These are phyloP conservation scores for Perilla frutescens DNA, from an alignment of 257 asterid genomes.

Conservation along the genomic window DNA sequence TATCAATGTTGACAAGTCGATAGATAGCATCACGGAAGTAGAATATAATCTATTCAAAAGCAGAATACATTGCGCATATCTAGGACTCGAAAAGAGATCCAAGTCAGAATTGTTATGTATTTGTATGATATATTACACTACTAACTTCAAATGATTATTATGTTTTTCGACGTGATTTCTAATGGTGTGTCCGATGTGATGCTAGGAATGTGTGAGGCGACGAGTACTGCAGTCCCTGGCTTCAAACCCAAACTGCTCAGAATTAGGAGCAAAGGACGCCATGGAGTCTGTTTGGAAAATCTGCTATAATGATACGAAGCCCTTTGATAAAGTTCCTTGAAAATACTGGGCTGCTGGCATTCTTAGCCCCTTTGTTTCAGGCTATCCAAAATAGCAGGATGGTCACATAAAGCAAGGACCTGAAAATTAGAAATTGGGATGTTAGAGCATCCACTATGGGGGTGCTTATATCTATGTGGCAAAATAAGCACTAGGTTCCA, in stretches of 20 bases:
- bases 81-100: too few species aligned
- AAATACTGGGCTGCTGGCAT: neutral
- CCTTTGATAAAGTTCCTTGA: slow-evolving; percentile 92
- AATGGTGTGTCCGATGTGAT: slow-evolving; percentile 21
- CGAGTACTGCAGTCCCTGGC: slow-evolving; percentile 73
- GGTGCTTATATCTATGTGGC: too few species aligned
- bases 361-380: neutral
- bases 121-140: neutral
- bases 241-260: slow-evolving; percentile 77
- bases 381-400: too few species aligned
- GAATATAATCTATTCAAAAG: too few species aligned
- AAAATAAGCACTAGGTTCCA: too few species aligned
- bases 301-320: slow-evolving; percentile 89
- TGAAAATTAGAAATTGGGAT: too few species aligned
- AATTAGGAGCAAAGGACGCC: slow-evolving; percentile 80
- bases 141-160: neutral
- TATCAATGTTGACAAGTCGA: too few species aligned
- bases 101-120: too few species aligned
- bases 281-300: slow-evolving; percentile 94
- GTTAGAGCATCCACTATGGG: too few species aligned
- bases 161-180: neutral
- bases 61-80: too few species aligned
- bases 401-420: too few species aligned
- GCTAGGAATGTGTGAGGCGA: slow-evolving; percentile 81
- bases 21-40: too few species aligned